Evolutionary conservation across 306 rosid genomes (phyloP).

Genomic region (Citrullus amarus): DNA sequence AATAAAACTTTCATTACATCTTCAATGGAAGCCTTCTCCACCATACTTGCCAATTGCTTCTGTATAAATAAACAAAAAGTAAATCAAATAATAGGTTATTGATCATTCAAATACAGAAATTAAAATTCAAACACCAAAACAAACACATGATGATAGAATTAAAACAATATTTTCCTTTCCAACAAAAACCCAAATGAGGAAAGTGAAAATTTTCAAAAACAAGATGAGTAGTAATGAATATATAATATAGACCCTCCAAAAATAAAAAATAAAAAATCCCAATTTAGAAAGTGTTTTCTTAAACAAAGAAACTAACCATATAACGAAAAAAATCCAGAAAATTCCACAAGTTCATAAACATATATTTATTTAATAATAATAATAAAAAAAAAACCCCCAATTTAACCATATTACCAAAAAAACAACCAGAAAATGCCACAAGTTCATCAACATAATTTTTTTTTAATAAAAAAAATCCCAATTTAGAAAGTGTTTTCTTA

Average conservation of each 20-base stretch:
- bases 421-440: no score
- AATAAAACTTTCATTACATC: conserved; percentile 94
- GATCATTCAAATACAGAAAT: no score
- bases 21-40: conserved; percentile 88
- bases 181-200: conserved; percentile 49
- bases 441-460: no score
- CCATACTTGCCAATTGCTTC: conserved; percentile 98
- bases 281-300: conserved; percentile 32
- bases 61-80: conserved; percentile 3
- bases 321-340: not conserved
- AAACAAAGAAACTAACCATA: not conserved
- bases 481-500: conserved; percentile 29
- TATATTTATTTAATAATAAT: no score
- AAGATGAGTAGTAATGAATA: conserved; percentile 18
- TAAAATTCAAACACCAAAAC: no score
- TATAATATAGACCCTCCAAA: no score
- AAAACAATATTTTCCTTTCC: not conserved
- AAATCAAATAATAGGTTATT: not conserved
- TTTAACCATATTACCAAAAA: no score
- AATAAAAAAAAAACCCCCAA: no score
- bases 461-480: conserved; percentile 12
- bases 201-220: conserved; percentile 30
- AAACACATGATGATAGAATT: no score
- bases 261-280: conserved; percentile 10
- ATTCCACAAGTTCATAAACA: not conserved